Percentiles rank a stretch among this genome's conserved stretches.
phyloP scores from a whole-genome alignment of 305 asterid species.

The Ajuga reptans region DNA sequence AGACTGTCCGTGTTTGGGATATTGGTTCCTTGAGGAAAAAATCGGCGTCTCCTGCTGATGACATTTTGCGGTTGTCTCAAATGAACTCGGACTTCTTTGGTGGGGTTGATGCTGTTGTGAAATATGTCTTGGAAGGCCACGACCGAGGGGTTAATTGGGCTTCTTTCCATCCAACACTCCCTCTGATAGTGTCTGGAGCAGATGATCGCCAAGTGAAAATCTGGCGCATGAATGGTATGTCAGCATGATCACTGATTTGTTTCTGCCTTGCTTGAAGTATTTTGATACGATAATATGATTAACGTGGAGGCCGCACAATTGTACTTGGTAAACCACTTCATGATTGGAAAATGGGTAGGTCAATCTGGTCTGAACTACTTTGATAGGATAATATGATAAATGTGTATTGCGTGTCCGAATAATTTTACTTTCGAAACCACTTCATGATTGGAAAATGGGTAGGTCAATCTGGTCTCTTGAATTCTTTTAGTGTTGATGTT shows the following conservation, averaged over 20 bases:
- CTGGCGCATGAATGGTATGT: slow-evolving; percentile 99
- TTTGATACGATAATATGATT: neutral
- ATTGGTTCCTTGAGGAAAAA: slow-evolving; percentile 86
- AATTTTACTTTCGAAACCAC: too few species aligned
- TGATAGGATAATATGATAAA: neutral
- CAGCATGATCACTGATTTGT: slow-evolving; percentile 1
- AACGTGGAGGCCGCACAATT: neutral
- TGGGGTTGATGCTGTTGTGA: slow-evolving; percentile 64
- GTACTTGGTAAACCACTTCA: too few species aligned
- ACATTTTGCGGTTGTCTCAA: slow-evolving; percentile 76
- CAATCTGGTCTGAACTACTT: neutral
- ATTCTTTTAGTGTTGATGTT: neutral
- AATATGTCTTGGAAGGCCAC: slow-evolving; percentile 60
- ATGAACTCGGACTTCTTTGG: slow-evolving; percentile 69
- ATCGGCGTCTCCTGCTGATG: slow-evolving; percentile 94
- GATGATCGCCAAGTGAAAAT: slow-evolving; percentile 99
- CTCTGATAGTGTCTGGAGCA: slow-evolving; percentile 94
- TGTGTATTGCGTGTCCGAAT: neutral
- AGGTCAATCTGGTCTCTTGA: neutral
- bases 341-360: neutral
- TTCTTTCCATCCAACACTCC: slow-evolving; percentile 81
- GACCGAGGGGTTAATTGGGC: slow-evolving; percentile 72
- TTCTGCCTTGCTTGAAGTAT: neutral
- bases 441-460: neutral
- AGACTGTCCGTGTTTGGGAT: too few species aligned